Percentiles rank a stretch among this genome's conserved stretches.
Conservation (phyloP, 345 rosid species). For the Reutealis trisperma region DNA sequence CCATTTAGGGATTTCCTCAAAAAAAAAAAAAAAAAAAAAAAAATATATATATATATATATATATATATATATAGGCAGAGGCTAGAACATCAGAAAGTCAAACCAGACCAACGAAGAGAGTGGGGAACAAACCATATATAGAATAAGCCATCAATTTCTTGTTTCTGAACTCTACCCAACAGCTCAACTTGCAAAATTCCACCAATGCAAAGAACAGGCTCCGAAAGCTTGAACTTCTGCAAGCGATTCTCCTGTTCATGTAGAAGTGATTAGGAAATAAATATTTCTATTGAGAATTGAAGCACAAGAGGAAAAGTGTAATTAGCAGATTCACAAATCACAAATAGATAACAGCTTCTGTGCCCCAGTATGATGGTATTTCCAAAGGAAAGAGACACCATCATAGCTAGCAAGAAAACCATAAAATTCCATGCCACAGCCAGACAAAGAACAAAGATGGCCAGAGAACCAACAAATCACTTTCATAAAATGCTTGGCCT, state of each 20-base stretch:
- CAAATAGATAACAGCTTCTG: too few relatives aligned
- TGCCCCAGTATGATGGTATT: neutral
- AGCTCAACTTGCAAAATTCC: slow-evolving; percentile 79
- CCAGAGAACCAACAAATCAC: neutral
- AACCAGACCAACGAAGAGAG: neutral
- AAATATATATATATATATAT: too few relatives aligned
- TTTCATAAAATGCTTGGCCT: neutral
- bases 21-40: too few relatives aligned
- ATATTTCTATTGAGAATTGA: neutral
- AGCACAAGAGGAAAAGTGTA: neutral
- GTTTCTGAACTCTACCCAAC: slow-evolving; percentile 84
- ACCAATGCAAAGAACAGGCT: slow-evolving; percentile 83
- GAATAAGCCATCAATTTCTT: slow-evolving; percentile 73
- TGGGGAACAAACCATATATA: slow-evolving; percentile 69
- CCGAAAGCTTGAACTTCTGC: slow-evolving; percentile 85
- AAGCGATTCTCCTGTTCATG: slow-evolving; percentile 64
- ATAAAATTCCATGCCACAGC: neutral
- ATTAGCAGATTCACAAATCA: neutral
- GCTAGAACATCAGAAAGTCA: neutral
- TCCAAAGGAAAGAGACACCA: neutral
- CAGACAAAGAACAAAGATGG: neutral
- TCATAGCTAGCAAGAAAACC: neutral
- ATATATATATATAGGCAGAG: too few relatives aligned
- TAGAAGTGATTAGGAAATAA: neutral
- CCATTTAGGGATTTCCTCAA: neutral